These are phyloP conservation scores for Plasmodium knowlesi DNA, from an alignment of 169 alveolate genomes.

Conservation along the genomic window DNA sequence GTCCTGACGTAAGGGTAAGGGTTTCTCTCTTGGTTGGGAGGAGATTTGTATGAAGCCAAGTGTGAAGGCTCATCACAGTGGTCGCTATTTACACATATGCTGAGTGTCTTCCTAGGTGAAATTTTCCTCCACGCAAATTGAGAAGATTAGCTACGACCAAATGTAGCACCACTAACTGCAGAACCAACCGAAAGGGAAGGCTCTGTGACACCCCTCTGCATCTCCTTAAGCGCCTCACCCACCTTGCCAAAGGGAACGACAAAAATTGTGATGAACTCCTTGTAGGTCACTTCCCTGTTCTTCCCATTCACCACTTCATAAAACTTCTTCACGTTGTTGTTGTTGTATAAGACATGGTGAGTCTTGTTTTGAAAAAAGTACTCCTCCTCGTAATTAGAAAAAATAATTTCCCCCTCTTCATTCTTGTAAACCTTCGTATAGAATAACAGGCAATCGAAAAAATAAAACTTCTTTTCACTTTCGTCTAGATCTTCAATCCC, in stretches of 20 bases:
- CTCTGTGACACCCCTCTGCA: neutral
- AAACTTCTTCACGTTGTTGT: slow-evolving; percentile 47
- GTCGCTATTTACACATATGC: neutral
- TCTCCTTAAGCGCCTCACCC: neutral
- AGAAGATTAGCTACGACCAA: neutral
- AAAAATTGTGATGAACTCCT: slow-evolving; percentile 38
- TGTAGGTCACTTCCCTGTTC: slow-evolving; percentile 16
- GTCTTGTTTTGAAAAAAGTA: slow-evolving; percentile 43
- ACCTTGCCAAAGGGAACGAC: slow-evolving; percentile 13
- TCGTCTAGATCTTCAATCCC: slow-evolving; percentile 30
- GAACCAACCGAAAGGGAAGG: too few species aligned
- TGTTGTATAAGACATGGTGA: slow-evolving; percentile 36
- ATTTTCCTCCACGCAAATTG: neutral
- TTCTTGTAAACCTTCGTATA: slow-evolving; percentile 56
- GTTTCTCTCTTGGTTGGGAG: neutral
- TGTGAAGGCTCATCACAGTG: too few species aligned
- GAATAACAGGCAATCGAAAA: slow-evolving; percentile 36
- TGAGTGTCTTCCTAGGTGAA: neutral
- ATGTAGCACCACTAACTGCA: too few species aligned
- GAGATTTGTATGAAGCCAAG: neutral
- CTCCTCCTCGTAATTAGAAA: slow-evolving; percentile 58
- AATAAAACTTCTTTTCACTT: slow-evolving; percentile 46
- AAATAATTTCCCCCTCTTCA: slow-evolving; percentile 25
- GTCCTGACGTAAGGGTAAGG: neutral
- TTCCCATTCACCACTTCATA: slow-evolving; percentile 19